These are phyloP conservation scores for Sugiyamaella qingdaonensis DNA, from an alignment of 805 yeast species.

Conservation along the genomic window DNA sequence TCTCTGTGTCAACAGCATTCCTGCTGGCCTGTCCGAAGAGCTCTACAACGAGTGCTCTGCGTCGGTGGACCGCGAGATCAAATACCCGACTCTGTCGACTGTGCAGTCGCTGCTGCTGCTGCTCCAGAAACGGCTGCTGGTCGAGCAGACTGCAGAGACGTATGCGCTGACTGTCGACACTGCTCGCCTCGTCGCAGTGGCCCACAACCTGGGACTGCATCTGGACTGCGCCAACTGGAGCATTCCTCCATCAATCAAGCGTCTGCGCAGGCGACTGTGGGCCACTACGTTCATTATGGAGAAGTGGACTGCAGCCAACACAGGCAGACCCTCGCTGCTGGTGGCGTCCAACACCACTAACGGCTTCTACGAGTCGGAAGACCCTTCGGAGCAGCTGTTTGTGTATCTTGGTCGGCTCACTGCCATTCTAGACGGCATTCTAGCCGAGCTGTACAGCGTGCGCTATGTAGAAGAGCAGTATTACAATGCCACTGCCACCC, in stretches of 20 bases:
- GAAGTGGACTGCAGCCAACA: constrained; percentile 33
- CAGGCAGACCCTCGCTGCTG: constrained; percentile 34
- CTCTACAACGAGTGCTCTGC: constrained; percentile 28
- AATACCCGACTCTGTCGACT: constrained; percentile 30
- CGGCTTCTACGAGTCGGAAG: constrained; percentile 20
- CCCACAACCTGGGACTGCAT: constrained; percentile 33
- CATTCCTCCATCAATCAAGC: constrained; percentile 30
- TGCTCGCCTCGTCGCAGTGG: constrained; percentile 29
- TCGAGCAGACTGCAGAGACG: constrained; percentile 32
- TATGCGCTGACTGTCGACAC: constrained; percentile 24
- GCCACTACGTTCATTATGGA: constrained; percentile 34
- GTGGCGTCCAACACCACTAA: constrained; percentile 19
- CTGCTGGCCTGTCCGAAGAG: constrained; percentile 24
- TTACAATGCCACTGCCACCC: constrained; percentile 9
- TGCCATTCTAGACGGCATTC: constrained; percentile 25
- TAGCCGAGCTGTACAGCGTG: constrained; percentile 24
- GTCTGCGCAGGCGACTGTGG: constrained; percentile 33
- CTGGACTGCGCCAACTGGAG: constrained; percentile 35
- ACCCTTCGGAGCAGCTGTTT: constrained; percentile 28
- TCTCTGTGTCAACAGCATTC: constrained; percentile 31
- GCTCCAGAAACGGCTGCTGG: constrained; percentile 29
- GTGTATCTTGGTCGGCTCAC: constrained; percentile 28
- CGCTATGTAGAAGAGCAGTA: constrained; percentile 16
- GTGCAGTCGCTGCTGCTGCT: constrained; percentile 32
- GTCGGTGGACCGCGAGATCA: constrained; percentile 29